Conservation (phyloP, 495 filamentous ascomycete species). For the Penicillium angulare region DNA sequence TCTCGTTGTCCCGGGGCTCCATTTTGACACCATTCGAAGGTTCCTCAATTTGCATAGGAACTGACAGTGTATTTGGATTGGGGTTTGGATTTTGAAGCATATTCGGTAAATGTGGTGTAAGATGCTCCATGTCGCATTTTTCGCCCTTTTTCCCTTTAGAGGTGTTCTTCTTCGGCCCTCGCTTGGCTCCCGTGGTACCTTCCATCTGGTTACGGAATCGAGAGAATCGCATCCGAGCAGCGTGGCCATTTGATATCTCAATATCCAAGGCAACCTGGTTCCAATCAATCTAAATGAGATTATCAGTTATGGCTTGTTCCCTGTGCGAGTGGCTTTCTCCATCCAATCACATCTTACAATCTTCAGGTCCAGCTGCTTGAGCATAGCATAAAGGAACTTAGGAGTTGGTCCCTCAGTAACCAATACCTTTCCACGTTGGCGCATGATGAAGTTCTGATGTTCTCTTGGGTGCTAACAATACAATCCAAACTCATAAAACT, state of each 20-base stretch:
- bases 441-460: slow-evolving; percentile 11
- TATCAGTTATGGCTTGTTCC: neutral
- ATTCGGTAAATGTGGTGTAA: no score
- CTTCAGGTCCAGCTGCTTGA: slow-evolving; percentile 74
- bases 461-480: neutral
- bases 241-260: slow-evolving; percentile 75
- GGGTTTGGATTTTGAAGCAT: no score
- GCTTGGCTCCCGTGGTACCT: slow-evolving; percentile 22
- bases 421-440: slow-evolving; percentile 43
- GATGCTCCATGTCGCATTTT: neutral
- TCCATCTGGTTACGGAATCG: slow-evolving; percentile 66
- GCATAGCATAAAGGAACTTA: slow-evolving; percentile 71
- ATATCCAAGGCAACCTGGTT: slow-evolving; percentile 60
- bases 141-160: slow-evolving; percentile 5
- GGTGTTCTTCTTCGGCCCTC: slow-evolving; percentile 14
- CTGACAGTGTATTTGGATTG: neutral
- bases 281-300: slow-evolving; percentile 69
- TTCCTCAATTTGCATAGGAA: no score
- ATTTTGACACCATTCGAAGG: no score
- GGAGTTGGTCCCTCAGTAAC: slow-evolving; percentile 46
- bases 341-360: slow-evolving; percentile 45
- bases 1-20: neutral
- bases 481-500: neutral
- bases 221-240: slow-evolving; percentile 76
- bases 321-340: neutral